phyloP scores from a whole-genome alignment of 2,329 filamentous ascomycete species.

The Cadophora sp. region DNA sequence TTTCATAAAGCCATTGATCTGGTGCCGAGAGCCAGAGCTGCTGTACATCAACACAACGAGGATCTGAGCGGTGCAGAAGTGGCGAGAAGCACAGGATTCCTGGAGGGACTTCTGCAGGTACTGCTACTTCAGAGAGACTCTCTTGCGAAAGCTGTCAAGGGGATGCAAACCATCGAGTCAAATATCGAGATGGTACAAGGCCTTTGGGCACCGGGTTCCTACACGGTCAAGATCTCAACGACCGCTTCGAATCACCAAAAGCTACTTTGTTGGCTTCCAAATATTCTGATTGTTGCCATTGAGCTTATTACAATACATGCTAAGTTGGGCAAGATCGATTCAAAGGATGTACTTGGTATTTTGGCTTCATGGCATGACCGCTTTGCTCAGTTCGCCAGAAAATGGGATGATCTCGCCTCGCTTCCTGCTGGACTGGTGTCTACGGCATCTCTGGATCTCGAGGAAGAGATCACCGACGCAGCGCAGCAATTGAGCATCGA shows the following conservation, averaged over 20 bases:
- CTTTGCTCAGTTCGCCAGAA: conserved; percentile 52
- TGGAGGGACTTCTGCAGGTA: conserved; percentile 85
- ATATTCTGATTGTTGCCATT: conserved; percentile 68
- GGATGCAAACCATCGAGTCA: conserved; percentile 33
- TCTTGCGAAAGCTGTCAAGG: conserved; percentile 32
- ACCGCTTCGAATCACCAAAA: conserved; percentile 39
- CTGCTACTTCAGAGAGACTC: conserved; percentile 63
- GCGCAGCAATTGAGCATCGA: conserved; percentile 30
- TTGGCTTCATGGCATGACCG: conserved; percentile 58
- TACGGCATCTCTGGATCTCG: conserved; percentile 40
- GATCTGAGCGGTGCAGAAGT: conserved; percentile 86
- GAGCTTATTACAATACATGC: conserved; percentile 71
- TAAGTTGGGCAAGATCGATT: conserved; percentile 62
- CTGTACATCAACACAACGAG: conserved; percentile 76
- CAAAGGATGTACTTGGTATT: conserved; percentile 51
- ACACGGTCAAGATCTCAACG: conserved; percentile 29
- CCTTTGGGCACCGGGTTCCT: conserved; percentile 50
- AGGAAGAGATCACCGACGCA: conserved; percentile 31
- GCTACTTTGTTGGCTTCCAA: conserved; percentile 65
- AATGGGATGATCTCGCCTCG: conserved; percentile 50
- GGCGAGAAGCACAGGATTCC: conserved; percentile 76
- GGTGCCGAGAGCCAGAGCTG: conserved; percentile 69
- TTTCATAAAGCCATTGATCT: conserved; percentile 82
- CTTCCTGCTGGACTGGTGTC: conserved; percentile 61
- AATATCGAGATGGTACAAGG: conserved; percentile 39